Percentiles rank a stretch among this genome's conserved stretches.
Evolutionary conservation across 116 monocot species (phyloP).

Genomic region (Zostera marina): DNA sequence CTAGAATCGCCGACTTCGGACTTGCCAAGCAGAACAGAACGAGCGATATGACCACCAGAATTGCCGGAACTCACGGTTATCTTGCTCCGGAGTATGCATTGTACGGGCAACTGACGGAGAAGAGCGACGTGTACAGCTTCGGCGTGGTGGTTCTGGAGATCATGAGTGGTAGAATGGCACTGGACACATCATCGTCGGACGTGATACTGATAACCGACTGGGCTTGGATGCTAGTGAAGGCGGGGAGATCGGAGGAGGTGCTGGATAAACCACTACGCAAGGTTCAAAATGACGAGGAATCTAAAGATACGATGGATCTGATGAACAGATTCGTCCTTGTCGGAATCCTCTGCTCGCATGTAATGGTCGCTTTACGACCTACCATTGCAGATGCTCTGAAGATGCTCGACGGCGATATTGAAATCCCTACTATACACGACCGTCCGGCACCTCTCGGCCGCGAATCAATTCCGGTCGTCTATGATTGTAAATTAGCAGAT

Average conservation of each 20-base stretch:
- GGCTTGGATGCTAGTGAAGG: slow-evolving; percentile 59
- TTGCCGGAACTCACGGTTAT: slow-evolving; percentile 78
- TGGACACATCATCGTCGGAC: slow-evolving; percentile 25
- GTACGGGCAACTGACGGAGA: slow-evolving; percentile 80
- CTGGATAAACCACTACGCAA: slow-evolving; percentile 20
- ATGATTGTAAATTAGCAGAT: no score
- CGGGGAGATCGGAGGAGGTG: slow-evolving; percentile 34
- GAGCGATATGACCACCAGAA: slow-evolving; percentile 37
- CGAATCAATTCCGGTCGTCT: neutral
- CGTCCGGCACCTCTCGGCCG: neutral
- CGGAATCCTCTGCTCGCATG: slow-evolving; percentile 63
- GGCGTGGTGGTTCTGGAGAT: slow-evolving; percentile 68
- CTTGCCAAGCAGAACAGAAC: slow-evolving; percentile 32
- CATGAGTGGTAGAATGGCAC: slow-evolving; percentile 58
- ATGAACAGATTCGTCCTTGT: slow-evolving; percentile 77
- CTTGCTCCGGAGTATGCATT: slow-evolving; percentile 72
- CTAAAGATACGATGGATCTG: slow-evolving; percentile 20
- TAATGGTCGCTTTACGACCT: slow-evolving; percentile 61
- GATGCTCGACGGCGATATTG: slow-evolving; percentile 75
- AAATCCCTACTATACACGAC: slow-evolving; percentile 27
- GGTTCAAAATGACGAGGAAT: slow-evolving; percentile 3
- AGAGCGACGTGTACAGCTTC: slow-evolving; percentile 92
- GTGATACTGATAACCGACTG: slow-evolving; percentile 56
- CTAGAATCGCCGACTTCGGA: slow-evolving; percentile 72
- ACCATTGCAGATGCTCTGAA: slow-evolving; percentile 56